These are phyloP conservation scores for Aspergillus kassunensis DNA, from an alignment of 495 filamentous ascomycete genomes.

Conservation along the genomic window DNA sequence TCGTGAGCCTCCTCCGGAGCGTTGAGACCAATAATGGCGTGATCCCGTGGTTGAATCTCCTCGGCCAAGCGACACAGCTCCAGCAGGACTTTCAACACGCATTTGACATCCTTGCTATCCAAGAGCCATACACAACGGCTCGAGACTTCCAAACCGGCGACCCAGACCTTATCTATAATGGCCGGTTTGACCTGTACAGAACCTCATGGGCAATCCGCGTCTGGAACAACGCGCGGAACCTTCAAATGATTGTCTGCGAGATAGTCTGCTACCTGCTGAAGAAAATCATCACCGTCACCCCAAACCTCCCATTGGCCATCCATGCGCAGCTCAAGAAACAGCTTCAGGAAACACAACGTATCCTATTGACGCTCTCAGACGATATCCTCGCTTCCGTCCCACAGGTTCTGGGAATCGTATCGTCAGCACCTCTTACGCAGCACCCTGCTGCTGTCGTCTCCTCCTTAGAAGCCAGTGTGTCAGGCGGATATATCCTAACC, in stretches of 20 bases:
- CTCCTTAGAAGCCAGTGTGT: constrained; percentile 12
- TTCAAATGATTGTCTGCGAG: constrained; percentile 24
- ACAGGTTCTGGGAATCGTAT: constrained; percentile 27
- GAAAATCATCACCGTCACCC: constrained; percentile 17
- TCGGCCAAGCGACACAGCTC: constrained; percentile 19
- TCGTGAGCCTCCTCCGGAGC: constrained; percentile 14
- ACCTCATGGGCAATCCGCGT: constrained; percentile 22
- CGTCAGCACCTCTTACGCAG: neutral
- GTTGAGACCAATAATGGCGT: constrained; percentile 7
- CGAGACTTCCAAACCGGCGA: neutral
- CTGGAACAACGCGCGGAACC: constrained; percentile 27
- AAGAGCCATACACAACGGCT: constrained; percentile 25
- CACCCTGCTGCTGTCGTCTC: neutral
- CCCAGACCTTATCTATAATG: constrained; percentile 19
- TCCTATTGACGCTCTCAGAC: constrained; percentile 30
- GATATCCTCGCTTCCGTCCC: constrained; percentile 48
- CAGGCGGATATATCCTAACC: constrained; percentile 30
- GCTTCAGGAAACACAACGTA: constrained; percentile 23
- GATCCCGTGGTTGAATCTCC: constrained; percentile 11
- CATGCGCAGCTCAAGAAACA: constrained; percentile 19
- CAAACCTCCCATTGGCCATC: constrained; percentile 6
- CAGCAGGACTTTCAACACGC: constrained; percentile 16
- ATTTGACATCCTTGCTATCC: constrained; percentile 14
- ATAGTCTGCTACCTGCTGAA: constrained; percentile 19
- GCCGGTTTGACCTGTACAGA: constrained; percentile 20